Conservation (phyloP, 179 eudicot species). For the Sideroxylon spinosum region DNA sequence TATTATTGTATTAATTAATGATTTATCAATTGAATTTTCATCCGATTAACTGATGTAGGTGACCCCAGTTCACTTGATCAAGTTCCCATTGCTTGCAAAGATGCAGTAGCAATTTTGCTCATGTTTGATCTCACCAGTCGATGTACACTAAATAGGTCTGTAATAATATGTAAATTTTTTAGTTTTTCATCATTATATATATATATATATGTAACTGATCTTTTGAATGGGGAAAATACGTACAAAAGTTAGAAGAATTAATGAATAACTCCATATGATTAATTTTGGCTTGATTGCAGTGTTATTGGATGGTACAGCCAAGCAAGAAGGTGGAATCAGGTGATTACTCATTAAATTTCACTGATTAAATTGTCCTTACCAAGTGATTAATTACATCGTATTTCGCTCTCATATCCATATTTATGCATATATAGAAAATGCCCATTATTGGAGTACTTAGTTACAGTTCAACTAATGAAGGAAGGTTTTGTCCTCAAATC, state of each 20-base stretch:
- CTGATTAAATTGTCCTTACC: too few relatives aligned
- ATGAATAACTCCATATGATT: neutral
- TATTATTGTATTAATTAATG: neutral
- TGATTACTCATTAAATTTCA: conserved; percentile 8
- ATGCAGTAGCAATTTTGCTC: conserved; percentile 71
- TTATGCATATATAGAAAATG: too few relatives aligned
- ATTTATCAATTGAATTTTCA: neutral
- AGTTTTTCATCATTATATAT: neutral
- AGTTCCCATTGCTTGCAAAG: conserved; percentile 82
- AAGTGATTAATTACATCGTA: too few relatives aligned
- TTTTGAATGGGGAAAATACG: conserved; percentile 2
- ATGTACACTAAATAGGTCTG: conserved; percentile 67
- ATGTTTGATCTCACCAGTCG: conserved; percentile 94
- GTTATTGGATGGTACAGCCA: conserved; percentile 70
- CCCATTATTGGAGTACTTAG: too few relatives aligned
- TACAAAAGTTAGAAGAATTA: too few relatives aligned
- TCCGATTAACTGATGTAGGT: conserved; percentile 31
- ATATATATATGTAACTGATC: neutral
- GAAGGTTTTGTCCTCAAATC: neutral
- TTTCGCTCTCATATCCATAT: too few relatives aligned
- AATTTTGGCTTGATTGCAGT: conserved; percentile 33
- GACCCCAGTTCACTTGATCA: conserved; percentile 54
- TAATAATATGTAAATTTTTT: too few relatives aligned
- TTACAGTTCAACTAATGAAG: too few relatives aligned
- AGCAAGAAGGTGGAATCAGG: conserved; percentile 82